These are phyloP conservation scores for Pleurozium schreberi DNA, from an alignment of 225 moss, liverwort and hornwort species.

Conservation along the genomic window DNA sequence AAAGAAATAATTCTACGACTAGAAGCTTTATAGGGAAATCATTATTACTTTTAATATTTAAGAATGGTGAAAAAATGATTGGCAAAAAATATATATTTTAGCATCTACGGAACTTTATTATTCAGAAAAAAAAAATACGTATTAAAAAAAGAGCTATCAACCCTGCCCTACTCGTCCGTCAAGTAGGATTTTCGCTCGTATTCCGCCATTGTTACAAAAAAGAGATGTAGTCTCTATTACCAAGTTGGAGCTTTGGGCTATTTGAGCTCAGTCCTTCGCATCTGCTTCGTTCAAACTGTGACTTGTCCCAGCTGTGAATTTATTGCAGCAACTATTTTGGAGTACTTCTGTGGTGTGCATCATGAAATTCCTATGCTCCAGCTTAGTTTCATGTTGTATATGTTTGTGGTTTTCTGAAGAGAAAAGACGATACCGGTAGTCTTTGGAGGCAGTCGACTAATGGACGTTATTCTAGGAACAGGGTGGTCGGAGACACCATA, in stretches of 20 bases:
- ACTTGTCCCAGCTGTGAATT: not conserved
- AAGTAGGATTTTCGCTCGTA: not conserved
- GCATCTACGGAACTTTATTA: not conserved
- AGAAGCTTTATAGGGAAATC: not conserved
- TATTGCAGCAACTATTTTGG: not conserved
- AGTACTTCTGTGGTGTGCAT: not conserved
- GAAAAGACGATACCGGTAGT: not conserved
- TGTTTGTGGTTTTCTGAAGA: not conserved
- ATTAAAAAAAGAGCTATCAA: not conserved
- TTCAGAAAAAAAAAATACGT: not conserved
- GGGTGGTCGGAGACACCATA: not conserved
- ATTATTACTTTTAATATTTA: no score
- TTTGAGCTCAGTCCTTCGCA: not conserved
- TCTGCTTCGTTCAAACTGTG: not conserved
- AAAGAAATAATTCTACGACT: not conserved
- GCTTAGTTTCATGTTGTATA: not conserved
- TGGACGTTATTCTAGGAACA: not conserved
- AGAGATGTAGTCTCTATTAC: not conserved
- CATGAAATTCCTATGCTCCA: not conserved
- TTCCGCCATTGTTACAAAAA: not conserved
- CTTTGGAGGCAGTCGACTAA: not conserved
- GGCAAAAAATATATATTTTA: not conserved
- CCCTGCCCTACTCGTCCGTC: not conserved
- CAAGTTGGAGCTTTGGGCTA: not conserved
- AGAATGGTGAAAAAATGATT: not conserved